Percentiles rank a stretch among this genome's conserved stretches.
phyloP scores from a whole-genome alignment of 2,329 filamentous ascomycete species.

The Calonectria ilicicola region DNA sequence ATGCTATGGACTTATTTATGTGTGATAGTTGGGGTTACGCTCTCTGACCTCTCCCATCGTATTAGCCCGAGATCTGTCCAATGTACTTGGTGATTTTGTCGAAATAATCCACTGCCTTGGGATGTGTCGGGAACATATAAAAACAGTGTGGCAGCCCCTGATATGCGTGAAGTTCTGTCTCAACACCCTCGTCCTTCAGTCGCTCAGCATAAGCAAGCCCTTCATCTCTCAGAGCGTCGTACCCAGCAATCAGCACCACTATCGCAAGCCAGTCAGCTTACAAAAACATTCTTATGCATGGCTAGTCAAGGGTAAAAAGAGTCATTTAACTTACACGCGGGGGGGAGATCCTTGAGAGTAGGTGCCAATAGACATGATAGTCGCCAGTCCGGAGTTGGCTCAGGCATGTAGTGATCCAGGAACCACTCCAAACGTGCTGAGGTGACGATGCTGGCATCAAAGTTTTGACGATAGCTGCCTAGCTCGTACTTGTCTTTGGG shows the following conservation, averaged over 20 bases:
- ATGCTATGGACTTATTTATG: neutral
- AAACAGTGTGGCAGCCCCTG: slow-evolving; percentile 52
- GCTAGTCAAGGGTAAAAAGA: neutral
- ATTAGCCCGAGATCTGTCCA: slow-evolving; percentile 1
- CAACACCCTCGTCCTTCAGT: slow-evolving; percentile 46
- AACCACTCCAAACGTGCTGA: slow-evolving; percentile 49
- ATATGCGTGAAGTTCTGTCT: slow-evolving; percentile 48
- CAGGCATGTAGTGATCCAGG: slow-evolving; percentile 47
- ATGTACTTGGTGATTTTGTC: slow-evolving; percentile 18
- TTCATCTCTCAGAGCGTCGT: slow-evolving; percentile 53
- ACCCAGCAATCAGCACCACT: slow-evolving; percentile 52
- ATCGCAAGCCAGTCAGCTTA: neutral
- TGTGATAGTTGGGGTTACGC: neutral
- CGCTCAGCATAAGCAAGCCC: slow-evolving; percentile 52
- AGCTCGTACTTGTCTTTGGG: slow-evolving; percentile 49
- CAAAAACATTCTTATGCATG: neutral
- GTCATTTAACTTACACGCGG: slow-evolving; percentile 45
- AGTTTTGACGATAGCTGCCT: slow-evolving; percentile 49
- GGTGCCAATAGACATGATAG: slow-evolving; percentile 50
- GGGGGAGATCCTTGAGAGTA: slow-evolving; percentile 46
- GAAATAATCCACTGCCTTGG: slow-evolving; percentile 28
- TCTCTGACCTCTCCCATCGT: neutral
- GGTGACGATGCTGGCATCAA: slow-evolving; percentile 45
- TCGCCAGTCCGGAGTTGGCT: slow-evolving; percentile 35
- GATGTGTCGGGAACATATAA: slow-evolving; percentile 25